phyloP scores from a whole-genome alignment of 805 yeast genomes.

The Yarrowia bubula region DNA sequence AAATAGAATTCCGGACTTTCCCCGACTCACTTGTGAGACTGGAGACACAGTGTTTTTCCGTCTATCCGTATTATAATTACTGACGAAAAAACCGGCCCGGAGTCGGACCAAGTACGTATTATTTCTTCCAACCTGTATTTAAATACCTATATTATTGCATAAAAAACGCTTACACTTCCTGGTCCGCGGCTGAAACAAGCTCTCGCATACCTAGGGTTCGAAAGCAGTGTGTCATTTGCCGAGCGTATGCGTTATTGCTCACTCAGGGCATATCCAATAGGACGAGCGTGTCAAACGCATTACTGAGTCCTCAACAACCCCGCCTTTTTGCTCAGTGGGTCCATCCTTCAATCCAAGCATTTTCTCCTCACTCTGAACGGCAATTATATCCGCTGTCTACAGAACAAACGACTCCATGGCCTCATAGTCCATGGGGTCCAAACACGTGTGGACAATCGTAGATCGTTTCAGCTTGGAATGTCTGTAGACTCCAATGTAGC shows the following conservation, averaged over 20 bases:
- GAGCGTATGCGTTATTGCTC: no score
- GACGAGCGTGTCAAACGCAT: not conserved
- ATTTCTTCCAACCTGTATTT: not conserved
- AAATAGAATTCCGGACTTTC: not conserved
- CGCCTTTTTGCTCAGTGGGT: not conserved
- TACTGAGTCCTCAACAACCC: not conserved
- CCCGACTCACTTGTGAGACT: not conserved
- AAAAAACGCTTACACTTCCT: not conserved
- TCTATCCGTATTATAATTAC: no score
- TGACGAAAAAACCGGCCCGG: no score
- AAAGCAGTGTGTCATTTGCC: no score
- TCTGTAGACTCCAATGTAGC: constrained; percentile 21
- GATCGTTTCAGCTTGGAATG: constrained; percentile 16
- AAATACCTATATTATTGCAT: constrained; percentile 7
- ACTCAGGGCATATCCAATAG: not conserved
- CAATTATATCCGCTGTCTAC: not conserved
- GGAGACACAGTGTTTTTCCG: no score
- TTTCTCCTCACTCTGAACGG: not conserved
- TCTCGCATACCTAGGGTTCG: not conserved
- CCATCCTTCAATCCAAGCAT: not conserved
- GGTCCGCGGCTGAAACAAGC: not conserved
- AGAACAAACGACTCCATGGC: not conserved
- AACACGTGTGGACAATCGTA: constrained; percentile 15
- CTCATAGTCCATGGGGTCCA: constrained; percentile 1
- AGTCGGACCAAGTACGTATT: no score